Evolutionary conservation across 1,139 yeast genomes (phyloP), one percentile per base, ranked within the genome.

Genomic region (Scheffersomyces insectosa): DNA sequence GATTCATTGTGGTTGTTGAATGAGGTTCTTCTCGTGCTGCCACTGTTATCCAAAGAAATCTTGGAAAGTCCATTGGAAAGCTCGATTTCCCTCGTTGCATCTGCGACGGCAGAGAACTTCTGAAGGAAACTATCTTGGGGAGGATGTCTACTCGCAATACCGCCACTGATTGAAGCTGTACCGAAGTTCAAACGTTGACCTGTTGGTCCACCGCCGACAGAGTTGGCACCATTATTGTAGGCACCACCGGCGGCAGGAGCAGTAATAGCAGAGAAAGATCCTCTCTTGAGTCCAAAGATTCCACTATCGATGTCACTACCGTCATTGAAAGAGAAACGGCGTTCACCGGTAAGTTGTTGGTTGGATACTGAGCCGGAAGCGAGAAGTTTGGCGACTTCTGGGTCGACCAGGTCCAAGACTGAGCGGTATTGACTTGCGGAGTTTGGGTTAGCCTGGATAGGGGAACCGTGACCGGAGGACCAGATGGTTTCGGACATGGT

Each of bases 71-170:
- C 65, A 28, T 46, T 61, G 12, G 75, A 58, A 35, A 81, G 60
- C 56, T 87, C 95, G 33, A 85, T 78, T 49, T 85, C 91, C 52
- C 89, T 71, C 0, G 95, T 87, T 32, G 89, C 88, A 47, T 87
- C 95, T 10, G 88, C 89, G 14, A 87, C 84, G n/a, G 81, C 69
- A 6, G 88, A 72, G 58, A 87, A 86, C 61, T 85, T 83, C 50
- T 82, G 85, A 45, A 83, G 65, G 54, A 83, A 83, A 36, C 79
- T 68, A 23, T 80, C 79, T 45, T 67, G 76, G 2, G 70, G 72
- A 6, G 73, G 75, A 46, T 75, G 80, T 51, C 78, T 66, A 50
- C 63, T 70, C 23, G 80, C 72, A 36, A 79, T 70, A 5, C 82
- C 83, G 4, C 85, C 88, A 44, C 81, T 75, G 39, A 82, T 79